Evolutionary conservation across 192 early-diverging fungal species (phyloP).

Genomic region (Rhizophlyctis rosea): DNA sequence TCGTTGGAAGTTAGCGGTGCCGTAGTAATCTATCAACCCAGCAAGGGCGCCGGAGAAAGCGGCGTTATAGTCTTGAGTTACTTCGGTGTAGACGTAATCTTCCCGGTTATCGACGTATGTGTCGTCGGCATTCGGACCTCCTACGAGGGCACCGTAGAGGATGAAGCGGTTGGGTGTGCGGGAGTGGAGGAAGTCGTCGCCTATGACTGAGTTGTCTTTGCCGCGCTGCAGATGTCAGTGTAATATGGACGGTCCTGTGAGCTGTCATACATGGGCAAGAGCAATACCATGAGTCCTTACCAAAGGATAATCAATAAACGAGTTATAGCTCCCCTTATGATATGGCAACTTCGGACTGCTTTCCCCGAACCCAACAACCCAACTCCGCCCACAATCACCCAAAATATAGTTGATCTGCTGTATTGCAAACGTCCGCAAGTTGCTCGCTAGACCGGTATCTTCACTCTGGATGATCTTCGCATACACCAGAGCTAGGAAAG

Average conservation of each 20-base stretch:
- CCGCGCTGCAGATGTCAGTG: too few species aligned
- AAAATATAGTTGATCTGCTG: constrained; percentile 55
- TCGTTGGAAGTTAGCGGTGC: constrained; percentile 13
- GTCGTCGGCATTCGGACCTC: constrained; percentile 19
- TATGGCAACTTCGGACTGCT: constrained; percentile 48
- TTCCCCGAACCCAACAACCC: constrained; percentile 51
- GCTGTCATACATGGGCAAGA: too few species aligned
- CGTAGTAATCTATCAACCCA: constrained; percentile 23
- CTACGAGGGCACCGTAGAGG: constrained; percentile 38
- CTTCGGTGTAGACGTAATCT: constrained; percentile 29
- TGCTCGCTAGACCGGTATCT: neutral
- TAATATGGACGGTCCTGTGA: too few species aligned
- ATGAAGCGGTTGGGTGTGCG: constrained; percentile 43
- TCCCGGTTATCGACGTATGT: constrained; percentile 27
- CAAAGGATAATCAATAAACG: constrained; percentile 53
- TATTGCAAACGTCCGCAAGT: constrained; percentile 32
- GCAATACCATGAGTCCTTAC: too few species aligned
- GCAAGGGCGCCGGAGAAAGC: constrained; percentile 26
- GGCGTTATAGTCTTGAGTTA: constrained; percentile 37
- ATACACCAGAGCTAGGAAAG: constrained; percentile 42
- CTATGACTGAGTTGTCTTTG: constrained; percentile 38
- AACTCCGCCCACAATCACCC: constrained; percentile 49
- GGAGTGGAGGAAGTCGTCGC: constrained; percentile 42
- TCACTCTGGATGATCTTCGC: constrained; percentile 20
- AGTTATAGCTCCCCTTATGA: constrained; percentile 53